Evolutionary conservation across 2,329 filamentous ascomycete genomes (phyloP).

Genomic region (Cladosporium sp.): DNA sequence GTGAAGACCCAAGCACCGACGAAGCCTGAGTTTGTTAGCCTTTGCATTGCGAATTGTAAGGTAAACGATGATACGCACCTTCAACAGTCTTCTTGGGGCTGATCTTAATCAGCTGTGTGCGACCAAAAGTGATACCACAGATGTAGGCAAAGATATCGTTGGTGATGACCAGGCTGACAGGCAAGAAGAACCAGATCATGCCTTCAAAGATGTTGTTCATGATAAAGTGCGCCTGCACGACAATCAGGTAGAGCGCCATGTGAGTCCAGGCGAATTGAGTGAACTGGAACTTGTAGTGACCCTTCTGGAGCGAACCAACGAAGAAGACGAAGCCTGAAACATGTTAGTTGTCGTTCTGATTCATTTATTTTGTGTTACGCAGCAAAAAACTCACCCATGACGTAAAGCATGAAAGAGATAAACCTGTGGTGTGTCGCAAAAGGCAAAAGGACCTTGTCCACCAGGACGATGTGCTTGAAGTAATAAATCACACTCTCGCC

Average conservation of each 20-base stretch:
- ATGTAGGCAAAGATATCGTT: constrained; percentile 99
- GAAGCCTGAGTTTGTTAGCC: constrained; percentile 61
- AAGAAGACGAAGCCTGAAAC: constrained; percentile 91
- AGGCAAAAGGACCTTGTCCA: constrained; percentile 88
- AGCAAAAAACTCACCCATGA: constrained; percentile 70
- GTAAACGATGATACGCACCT: constrained; percentile 29
- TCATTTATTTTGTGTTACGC: background rate
- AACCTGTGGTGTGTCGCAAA: constrained; percentile 97
- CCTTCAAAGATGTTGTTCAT: constrained; percentile 99
- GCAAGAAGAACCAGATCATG: constrained; percentile 99
- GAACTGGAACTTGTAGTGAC: constrained; percentile 98
- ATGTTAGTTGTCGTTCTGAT: background rate
- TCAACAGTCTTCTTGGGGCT: constrained; percentile 99
- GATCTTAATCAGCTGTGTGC: constrained; percentile 94
- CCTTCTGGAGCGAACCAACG: constrained; percentile 88
- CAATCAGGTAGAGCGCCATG: constrained; percentile 97
- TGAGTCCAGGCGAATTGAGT: constrained; percentile 99
- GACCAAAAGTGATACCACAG: constrained; percentile 93
- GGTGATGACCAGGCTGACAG: constrained; percentile 90
- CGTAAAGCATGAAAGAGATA: constrained; percentile 97
- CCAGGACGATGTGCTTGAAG: constrained; percentile 97
- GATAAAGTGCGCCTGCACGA: constrained; percentile 97
- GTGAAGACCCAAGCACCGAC: constrained; percentile 96
- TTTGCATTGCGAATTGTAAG: background rate
- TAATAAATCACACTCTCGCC: constrained; percentile 99